Evolutionary conservation across 805 yeast genomes (phyloP), one percentile per base, ranked within the genome.

Genomic region (Wickerhamiella kazuoi): DNA sequence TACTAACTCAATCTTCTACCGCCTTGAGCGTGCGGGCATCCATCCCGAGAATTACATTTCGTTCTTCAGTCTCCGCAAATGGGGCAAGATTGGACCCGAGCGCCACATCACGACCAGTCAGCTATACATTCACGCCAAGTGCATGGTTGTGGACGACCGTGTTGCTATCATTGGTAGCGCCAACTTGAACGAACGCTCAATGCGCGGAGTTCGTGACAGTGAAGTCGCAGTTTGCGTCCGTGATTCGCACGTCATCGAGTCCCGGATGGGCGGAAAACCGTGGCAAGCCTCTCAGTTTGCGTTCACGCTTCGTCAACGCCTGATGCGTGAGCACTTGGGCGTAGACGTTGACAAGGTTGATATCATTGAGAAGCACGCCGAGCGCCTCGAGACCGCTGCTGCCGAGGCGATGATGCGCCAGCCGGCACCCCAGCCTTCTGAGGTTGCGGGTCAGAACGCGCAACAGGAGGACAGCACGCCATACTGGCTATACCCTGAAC

Each of bases 271-370:
- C 44, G 96, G 93, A 2, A 61, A 73, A 50, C 79, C 81, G 0
- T 87, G 73, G 56, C 59, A 67, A 44, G 98, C 87, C 2, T 87
- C 83, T 3, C 75, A 74, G 48, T 90, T 87, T 63, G 83, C 97
- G 0, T 93, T 83, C 55, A 76, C 90, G 2, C 61, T 90, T 43
- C 69, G 99, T 50, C 72, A 84, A 64, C 69, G 96, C 45, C 65
- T 93, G 37, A 90, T 90, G 98, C 71, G 98, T 46, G 99, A 90
- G 54, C 99, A 90, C 60, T 55, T 90, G 20, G 99, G 98, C 20
- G 77, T 93, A 39, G 93, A 84, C 56, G 41, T 46, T 17, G 53
- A 51, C 35, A 48, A 47, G 38, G 41, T 51, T 18, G 51, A 49
- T 21, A 39, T 45, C 32, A 44, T 50, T 16, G 53, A 50, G 34